A percentile compares a stretch with the other conserved stretches of the same genome.
These are phyloP conservation scores for Catenaria anguillulae DNA, from an alignment of 371 early-diverging fungal genomes.

Conservation along the genomic window DNA sequence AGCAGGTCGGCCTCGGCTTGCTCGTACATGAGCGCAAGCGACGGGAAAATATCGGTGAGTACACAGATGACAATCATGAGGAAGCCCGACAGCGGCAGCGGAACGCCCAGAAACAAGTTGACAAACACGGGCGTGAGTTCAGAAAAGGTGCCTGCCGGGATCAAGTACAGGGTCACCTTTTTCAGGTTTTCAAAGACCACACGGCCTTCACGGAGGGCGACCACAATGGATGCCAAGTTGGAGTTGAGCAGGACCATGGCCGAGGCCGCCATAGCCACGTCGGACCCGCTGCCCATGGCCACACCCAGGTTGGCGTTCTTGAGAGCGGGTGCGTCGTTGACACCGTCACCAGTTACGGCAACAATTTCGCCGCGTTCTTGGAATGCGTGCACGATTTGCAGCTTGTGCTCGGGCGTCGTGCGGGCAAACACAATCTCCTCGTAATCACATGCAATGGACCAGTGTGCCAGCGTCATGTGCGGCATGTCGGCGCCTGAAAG, in stretches of 20 bases:
- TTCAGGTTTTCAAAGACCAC: slow-evolving; percentile 66
- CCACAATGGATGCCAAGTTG: slow-evolving; percentile 51
- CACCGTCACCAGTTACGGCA: too few species aligned
- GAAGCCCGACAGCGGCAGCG: slow-evolving; percentile 44
- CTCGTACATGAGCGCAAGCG: slow-evolving; percentile 49
- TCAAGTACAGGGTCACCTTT: slow-evolving; percentile 59
- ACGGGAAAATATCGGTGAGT: slow-evolving; percentile 30
- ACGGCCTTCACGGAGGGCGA: slow-evolving; percentile 72
- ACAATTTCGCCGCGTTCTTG: too few species aligned
- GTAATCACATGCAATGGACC: slow-evolving; percentile 18
- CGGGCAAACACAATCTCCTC: slow-evolving; percentile 76
- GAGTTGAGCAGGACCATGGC: slow-evolving; percentile 56
- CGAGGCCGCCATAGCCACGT: too few species aligned
- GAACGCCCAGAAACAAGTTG: slow-evolving; percentile 50
- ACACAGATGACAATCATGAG: slow-evolving; percentile 49
- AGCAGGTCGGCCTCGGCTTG: slow-evolving; percentile 44
- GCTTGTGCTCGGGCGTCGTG: slow-evolving; percentile 80
- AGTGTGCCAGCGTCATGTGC: not conserved
- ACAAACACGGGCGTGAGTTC: slow-evolving; percentile 53
- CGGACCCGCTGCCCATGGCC: slow-evolving; percentile 63
- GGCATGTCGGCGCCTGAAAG: not conserved
- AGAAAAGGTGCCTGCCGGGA: slow-evolving; percentile 54
- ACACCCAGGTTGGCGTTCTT: too few species aligned
- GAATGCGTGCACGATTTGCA: too few species aligned
- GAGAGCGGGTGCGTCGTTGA: too few species aligned